phyloP scores from a whole-genome alignment of 2,329 filamentous ascomycete genomes.

The Didymella sp. region DNA sequence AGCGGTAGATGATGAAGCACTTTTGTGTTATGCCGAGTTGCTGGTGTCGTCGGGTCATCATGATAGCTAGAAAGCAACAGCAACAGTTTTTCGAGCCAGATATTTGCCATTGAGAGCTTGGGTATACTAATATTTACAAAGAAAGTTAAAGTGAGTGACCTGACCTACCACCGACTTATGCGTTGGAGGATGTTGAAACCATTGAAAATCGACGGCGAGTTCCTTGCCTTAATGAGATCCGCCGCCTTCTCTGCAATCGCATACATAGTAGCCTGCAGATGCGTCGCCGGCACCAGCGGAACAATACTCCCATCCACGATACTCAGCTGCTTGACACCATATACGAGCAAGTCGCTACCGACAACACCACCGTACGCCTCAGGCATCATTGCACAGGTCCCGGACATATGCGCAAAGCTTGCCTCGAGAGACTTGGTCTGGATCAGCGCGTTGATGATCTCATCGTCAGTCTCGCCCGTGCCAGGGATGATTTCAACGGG shows the following conservation, averaged over 20 bases:
- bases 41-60: no score
- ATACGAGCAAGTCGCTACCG: constrained; percentile 29
- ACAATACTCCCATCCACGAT: constrained; percentile 45
- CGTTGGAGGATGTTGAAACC: background rate
- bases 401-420: constrained; percentile 38
- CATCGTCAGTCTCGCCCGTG: constrained; percentile 33
- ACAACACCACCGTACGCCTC: constrained; percentile 39
- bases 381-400: constrained; percentile 41
- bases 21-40: no score
- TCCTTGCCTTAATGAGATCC: constrained; percentile 39
- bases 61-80: no score
- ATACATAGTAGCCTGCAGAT: constrained; percentile 43
- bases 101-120: no score
- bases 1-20: no score
- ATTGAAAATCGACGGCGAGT: background rate
- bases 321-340: constrained; percentile 36
- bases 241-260: constrained; percentile 44
- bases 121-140: constrained; percentile 3
- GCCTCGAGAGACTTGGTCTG: constrained; percentile 24
- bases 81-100: no score
- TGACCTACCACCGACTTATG: background rate
- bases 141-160: background rate
- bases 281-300: constrained; percentile 38
- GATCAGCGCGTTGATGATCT: constrained; percentile 29
- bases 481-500: constrained; percentile 45